Base-by-base conservation (phyloP, 2,329 filamentous ascomycete genomes). In the Chaetomiaceae sp. region DNA sequence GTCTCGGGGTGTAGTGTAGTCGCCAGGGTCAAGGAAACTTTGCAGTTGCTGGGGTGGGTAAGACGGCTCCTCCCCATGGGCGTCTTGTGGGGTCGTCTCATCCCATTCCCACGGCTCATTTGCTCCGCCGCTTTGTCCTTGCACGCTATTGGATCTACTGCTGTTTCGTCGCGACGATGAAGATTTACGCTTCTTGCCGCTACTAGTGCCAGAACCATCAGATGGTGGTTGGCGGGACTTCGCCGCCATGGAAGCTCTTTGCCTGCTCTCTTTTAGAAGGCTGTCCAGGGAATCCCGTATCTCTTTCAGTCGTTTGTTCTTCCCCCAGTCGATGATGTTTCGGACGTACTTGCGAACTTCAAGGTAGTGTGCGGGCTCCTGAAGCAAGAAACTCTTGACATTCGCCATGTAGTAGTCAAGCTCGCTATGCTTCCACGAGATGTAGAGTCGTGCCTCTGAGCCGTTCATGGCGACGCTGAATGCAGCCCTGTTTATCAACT, bases 291-390 rank as follows among this genome's bases (percentile, higher is more conserved):
- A 53, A 1, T 54, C 23, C 16, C 52, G 58, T 40, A 71, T 67
- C 3, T 57, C 56, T 1, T 55, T 45, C n/a, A 71, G 51, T 5
- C 55, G 44, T 16, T 44, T 40, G 44, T 61, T 58, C 21, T 55
- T 62, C 0, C 67, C 68, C 67, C 67, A 70, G 42, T 70, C 67
- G 7, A 71, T 58, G n/a, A 71, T 71, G 37, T 70, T 71, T 7
- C 48, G 61, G 21, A 71, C 64, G 38, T 62, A 61, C 27, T 61
- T 66, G 46, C 65, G 64, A 42, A 73, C 68, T 7, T 64, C 54
- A 2, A 66, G 20, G 25, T 66, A 69, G 5, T 69, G 14, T 2
- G 60, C 47, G 0, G 65, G 61, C 0, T 62, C 37, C 42, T 69
- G 62, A 2, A 72, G 56, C 11, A 64, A 25, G 54, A 70, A 72